phyloP scores from a whole-genome alignment of 257 asterid species.

The Solanum phureja region DNA sequence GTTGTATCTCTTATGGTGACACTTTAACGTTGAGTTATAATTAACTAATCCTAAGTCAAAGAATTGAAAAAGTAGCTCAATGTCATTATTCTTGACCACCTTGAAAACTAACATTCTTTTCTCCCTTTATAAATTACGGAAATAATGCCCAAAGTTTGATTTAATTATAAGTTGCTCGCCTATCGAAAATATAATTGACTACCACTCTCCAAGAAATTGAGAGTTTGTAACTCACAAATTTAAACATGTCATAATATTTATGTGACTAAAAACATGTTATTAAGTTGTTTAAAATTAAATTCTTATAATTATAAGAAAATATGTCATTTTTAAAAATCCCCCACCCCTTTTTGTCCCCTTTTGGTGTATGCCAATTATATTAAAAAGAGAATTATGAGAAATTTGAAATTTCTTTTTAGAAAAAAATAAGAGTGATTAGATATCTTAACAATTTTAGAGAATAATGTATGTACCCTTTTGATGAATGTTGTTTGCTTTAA shows the following conservation, averaged over 20 bases:
- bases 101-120: background rate
- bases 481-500: background rate
- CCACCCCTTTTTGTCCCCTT: background rate
- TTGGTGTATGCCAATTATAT: background rate
- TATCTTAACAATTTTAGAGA: background rate
- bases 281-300: background rate
- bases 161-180: background rate
- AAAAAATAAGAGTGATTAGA: background rate
- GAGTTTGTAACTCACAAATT: background rate
- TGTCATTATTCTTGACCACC: background rate
- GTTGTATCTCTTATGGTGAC: background rate
- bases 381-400: background rate
- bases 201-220: background rate
- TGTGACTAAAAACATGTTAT: background rate
- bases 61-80: background rate
- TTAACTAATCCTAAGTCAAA: background rate
- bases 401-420: background rate
- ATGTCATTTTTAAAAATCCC: background rate
- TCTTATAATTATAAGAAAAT: fast-evolving
- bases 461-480: background rate
- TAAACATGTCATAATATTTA: background rate
- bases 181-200: background rate
- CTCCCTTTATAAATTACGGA: background rate
- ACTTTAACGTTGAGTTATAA: background rate
- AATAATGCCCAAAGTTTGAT: background rate